These are phyloP conservation scores for Metarhizium robertsii DNA, from an alignment of 2,329 filamentous ascomycete genomes.

Conservation along the genomic window DNA sequence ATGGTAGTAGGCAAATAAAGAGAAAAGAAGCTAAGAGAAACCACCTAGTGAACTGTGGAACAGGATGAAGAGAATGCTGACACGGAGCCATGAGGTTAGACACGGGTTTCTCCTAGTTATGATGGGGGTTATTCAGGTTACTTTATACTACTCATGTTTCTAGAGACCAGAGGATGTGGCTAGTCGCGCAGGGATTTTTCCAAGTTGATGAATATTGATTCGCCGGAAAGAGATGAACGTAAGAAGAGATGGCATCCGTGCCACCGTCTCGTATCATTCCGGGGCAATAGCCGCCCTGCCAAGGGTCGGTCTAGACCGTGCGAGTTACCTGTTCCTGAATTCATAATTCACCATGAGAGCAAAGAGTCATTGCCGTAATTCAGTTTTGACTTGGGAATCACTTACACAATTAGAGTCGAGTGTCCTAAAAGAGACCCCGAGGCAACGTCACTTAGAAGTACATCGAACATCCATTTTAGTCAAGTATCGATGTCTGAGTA, in stretches of 20 bases:
- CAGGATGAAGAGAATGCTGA: neutral
- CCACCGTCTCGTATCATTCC: neutral
- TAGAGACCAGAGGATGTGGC: neutral
- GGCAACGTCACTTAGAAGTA: too few species aligned
- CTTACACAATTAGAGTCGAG: too few species aligned
- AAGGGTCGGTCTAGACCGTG: neutral
- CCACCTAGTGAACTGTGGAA: neutral
- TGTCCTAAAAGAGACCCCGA: too few species aligned
- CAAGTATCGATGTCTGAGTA: too few species aligned
- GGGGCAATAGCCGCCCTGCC: neutral
- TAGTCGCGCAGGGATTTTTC: neutral
- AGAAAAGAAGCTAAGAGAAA: neutral
- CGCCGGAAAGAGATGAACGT: neutral
- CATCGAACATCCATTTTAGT: too few species aligned
- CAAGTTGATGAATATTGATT: neutral
- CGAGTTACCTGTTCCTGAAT: neutral
- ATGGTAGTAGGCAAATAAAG: neutral
- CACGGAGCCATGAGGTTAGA: neutral
- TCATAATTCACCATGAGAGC: neutral
- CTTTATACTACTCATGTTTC: neutral
- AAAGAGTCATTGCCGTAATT: neutral
- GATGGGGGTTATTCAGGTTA: neutral
- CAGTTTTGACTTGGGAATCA: too few species aligned
- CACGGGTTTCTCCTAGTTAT: neutral
- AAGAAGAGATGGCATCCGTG: neutral